These are phyloP conservation scores for Aspergillaceae sp. DNA, from an alignment of 2,329 filamentous ascomycete genomes.

Conservation along the genomic window DNA sequence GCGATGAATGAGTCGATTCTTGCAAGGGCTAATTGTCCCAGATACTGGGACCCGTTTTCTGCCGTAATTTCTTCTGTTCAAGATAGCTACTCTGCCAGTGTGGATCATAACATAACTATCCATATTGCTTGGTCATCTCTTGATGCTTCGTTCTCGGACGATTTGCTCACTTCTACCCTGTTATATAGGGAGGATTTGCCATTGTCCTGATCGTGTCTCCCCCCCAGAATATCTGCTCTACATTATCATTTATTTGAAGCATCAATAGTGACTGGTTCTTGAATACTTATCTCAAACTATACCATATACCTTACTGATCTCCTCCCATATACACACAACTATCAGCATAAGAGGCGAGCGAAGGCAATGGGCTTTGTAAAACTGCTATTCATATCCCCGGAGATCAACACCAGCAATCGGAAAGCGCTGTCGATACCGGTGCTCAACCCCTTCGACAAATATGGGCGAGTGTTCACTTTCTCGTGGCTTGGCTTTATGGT, in stretches of 20 bases:
- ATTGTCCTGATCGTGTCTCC: too few species aligned
- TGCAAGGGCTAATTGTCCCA: not conserved
- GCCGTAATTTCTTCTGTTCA: not conserved
- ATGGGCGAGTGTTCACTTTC: conserved; percentile 86
- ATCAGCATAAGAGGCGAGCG: not conserved
- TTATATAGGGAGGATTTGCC: not conserved
- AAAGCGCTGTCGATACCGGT: conserved; percentile 75
- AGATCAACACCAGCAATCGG: conserved; percentile 72
- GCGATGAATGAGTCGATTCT: not conserved
- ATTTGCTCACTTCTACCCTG: not conserved
- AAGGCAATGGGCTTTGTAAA: conserved; percentile 17
- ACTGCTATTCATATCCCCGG: conserved; percentile 45
- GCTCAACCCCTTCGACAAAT: conserved; percentile 67
- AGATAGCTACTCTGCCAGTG: not conserved
- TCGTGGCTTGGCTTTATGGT: conserved; percentile 80
- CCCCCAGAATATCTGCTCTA: too few species aligned
- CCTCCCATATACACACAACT: not conserved
- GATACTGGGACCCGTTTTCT: too few species aligned
- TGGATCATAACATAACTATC: not conserved
- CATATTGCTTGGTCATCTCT: not conserved
- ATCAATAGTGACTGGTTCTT: not conserved
- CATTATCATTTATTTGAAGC: not conserved
- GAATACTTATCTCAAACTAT: too few species aligned
- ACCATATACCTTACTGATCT: not conserved
- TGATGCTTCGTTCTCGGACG: not conserved